Evolutionary conservation across 2,329 filamentous ascomycete species (phyloP), one percentile per base, ranked within the genome.

Genomic region (Keithomyces neogunnii): DNA sequence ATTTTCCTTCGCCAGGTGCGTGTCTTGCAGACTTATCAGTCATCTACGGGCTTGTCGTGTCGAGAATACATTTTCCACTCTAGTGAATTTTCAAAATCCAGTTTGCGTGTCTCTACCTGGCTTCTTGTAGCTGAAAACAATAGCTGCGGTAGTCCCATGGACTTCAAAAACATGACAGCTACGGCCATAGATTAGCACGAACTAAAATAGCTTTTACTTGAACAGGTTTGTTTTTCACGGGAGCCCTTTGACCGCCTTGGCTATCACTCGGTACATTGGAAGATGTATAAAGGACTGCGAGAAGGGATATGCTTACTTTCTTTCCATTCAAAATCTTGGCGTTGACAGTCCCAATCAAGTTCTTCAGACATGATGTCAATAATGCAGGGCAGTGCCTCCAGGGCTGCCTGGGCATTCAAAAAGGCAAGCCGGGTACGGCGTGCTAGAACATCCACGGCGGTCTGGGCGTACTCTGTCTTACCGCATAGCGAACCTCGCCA

Each of bases 291-390:
- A 54, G 26, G 28, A 44, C 26, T 29, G 28, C 3, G 28, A 30
- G 40, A 19, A 35, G 28, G 40, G 13, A 30, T 6, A 30, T 44
- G 40, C 78, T 67, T 68, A 81, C 76, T 81, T 55, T 95, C 84
- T 63, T 75, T 85, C 89, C 90, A 96, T 68, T 96, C 90, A 13
- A 77, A 61, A 4, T 91, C 85, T 70, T 89, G 86, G 56, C 91
- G 75, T 59, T 76, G 76, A 51, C 66, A 72, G 63, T 85, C 82
- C 91, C 90, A 96, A 53, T 83, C 77, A 53, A 96, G 73, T 73
- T 96, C 90, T 60, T 86, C 81, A 35, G 75, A 78, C 90, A 96
- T 95, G 54, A 96, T 79, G 66, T 96, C 90, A 62, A 96, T 93
- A 52, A 96, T 82, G 52, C 73, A 78, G 4, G 92, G 91, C 45